These are phyloP conservation scores for Periconia macrospinosa DNA, from an alignment of 2,329 filamentous ascomycete species.

Conservation along the genomic window DNA sequence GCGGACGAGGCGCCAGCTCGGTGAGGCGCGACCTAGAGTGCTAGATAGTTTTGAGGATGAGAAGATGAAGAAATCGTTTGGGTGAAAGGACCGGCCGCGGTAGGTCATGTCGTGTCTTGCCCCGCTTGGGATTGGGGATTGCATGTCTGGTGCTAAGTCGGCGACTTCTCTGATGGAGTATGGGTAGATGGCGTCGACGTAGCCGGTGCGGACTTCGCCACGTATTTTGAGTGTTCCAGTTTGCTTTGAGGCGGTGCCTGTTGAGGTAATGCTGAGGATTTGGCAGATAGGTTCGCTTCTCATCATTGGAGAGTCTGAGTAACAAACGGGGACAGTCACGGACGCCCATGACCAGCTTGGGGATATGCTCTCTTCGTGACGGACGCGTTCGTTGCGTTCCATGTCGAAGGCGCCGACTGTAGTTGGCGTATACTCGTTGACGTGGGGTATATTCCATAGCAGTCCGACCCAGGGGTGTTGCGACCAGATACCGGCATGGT, in stretches of 20 bases:
- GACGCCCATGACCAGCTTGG: slow-evolving; percentile 24
- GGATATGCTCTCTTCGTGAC: slow-evolving; percentile 14
- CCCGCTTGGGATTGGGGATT: background rate
- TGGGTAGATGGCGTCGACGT: slow-evolving; percentile 22
- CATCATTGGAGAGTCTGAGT: slow-evolving; percentile 8
- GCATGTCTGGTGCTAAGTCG: slow-evolving; percentile 9
- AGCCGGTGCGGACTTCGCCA: slow-evolving; percentile 16
- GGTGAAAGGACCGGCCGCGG: slow-evolving; percentile 11
- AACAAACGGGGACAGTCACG: slow-evolving; percentile 22
- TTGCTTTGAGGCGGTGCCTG: slow-evolving; percentile 8
- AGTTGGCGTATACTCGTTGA: slow-evolving; percentile 8
- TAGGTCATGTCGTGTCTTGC: slow-evolving; percentile 8
- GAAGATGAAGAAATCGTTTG: slow-evolving; percentile 18
- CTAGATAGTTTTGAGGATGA: slow-evolving; percentile 10
- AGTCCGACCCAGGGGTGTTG: slow-evolving; percentile 16
- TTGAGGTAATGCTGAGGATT: slow-evolving; percentile 7
- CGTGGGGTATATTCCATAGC: slow-evolving; percentile 17
- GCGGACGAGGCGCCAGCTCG: slow-evolving; percentile 22
- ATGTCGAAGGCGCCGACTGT: slow-evolving; percentile 12
- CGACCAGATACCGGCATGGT: slow-evolving; percentile 21
- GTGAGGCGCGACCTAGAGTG: background rate
- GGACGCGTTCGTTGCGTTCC: slow-evolving; percentile 11
- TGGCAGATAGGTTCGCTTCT: slow-evolving; percentile 16
- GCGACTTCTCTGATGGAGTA: slow-evolving; percentile 18
- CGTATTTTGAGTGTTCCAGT: slow-evolving; percentile 12